Base-by-base conservation (phyloP, 345 rosid genomes). In the Nephelium lappaceum region DNA sequence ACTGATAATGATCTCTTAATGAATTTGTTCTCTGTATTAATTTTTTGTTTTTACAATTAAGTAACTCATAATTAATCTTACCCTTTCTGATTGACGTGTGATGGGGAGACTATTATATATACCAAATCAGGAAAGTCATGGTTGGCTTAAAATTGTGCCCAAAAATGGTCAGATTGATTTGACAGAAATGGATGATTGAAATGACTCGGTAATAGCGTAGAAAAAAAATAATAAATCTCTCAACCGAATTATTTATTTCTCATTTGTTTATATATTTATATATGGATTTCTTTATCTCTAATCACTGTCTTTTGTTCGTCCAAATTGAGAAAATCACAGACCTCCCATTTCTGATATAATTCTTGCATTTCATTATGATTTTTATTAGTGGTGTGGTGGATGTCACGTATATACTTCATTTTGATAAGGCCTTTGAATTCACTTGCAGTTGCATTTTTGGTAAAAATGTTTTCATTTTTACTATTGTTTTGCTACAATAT, bases 51-150 rank as follows among this genome's bases (percentile, higher is more conserved):
- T 66, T 14, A 5, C 1, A 58, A 58, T 6, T 58, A 58, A 58
- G 7, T 58, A 58, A 1, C 10, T 58, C 8, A n/a, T 58, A 58
- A 58, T 58, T 58, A 58, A 58, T 58, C 25, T 1, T 6, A n/a
- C 25, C 0, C n/a, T 58, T n/a, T 58, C 25, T 58, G 63, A 58
- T 58, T 58, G 63, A 58, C 23, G 63, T 58, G 63, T 58, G 63
- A 58, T 58, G 21, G 2, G 8, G 11, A n/a, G 25, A 58, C 24
- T 19, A 58, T n/a, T 58, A 58, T 58, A 58, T 18, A 10, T 69
- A 69, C 73, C 73, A 23, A 69, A 45, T 23, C 31, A 69, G 73
- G 73, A 53, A 69, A 69, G 73, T 45, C 21, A 18, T 58, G 25
- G 63, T n/a, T 58, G 21, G 23, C 0, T 58, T 58, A 18, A 58